A percentile compares a stretch with the other conserved stretches of the same genome.
Conservation (phyloP, 768 basidiomycete species). For the Pulveroboletus sp. region DNA sequence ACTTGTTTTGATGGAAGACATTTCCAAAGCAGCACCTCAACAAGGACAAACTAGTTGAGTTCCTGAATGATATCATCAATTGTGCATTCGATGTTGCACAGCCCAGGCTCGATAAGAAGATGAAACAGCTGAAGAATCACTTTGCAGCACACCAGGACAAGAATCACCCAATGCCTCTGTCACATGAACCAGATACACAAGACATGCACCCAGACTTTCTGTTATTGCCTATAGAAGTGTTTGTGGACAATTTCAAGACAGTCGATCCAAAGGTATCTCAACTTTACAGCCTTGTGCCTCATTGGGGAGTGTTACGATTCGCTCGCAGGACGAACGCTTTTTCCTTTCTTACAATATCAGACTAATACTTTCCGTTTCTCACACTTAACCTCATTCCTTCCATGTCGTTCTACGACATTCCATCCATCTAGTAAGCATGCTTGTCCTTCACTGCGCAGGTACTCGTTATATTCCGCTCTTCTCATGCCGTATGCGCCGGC, state of each 20-base stretch:
- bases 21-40: not conserved
- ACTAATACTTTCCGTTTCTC: too few species aligned
- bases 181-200: slow-evolving; percentile 9
- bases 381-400: too few species aligned
- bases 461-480: too few species aligned
- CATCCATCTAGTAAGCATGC: too few species aligned
- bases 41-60: not conserved
- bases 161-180: slow-evolving; percentile 29
- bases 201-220: slow-evolving; percentile 6
- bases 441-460: too few species aligned
- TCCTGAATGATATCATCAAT: slow-evolving; percentile 2
- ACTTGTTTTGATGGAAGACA: not conserved
- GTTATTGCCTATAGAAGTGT: not conserved
- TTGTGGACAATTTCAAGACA: not conserved
- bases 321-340: too few species aligned
- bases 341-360: too few species aligned
- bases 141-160: slow-evolving; percentile 3
- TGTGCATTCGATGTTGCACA: not conserved
- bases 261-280: not conserved
- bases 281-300: not conserved
- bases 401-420: too few species aligned
- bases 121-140: not conserved
- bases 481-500: too few species aligned
- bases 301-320: too few species aligned
- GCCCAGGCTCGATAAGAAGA: not conserved